Base-by-base conservation (phyloP, 1,284 basidiomycete genomes). In the Phenoliferia sp. region DNA sequence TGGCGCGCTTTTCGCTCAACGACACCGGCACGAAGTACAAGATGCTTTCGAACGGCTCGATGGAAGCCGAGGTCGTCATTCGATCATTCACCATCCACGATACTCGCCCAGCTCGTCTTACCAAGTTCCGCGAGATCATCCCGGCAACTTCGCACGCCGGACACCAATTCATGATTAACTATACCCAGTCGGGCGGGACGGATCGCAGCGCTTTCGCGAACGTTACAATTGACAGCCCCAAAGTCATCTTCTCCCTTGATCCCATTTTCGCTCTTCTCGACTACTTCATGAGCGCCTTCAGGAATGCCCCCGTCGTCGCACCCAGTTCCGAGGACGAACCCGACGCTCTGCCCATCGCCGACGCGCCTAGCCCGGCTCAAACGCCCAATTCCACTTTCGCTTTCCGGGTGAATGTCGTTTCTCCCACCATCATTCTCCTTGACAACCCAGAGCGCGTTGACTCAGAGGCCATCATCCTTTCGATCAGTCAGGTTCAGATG, bases 101-200 rank as follows among this genome's bases (percentile, higher is more conserved):
- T 77, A 98, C 89, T 5, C 84, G 90, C 59, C 85, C 89, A 0
- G 90, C 91, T 9, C 84, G 83, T 65, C 76, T 76, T 22, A 90
- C 92, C 26, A 90, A 87, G 76, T 98, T 95, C 82, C 85, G 95
- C 59, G 95, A 99, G 78, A 94, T 99, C 67, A 90, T 99, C 68
- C 96, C 96, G 1, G 88, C 92, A 17, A 89, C 92, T 34, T 84
- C 88, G 69, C 92, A 97, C 76, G 61, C 66, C 34, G 71, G 93
- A 34, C 93, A 97, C 74, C 96, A 95, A 70, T 90, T 99, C 77
- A 97, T 97, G 90, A 79, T 98, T 57, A 85, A 94, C 65, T 98
- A 92, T 78, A 90, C 92, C 3, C 85, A 85, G 73, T 85, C 92
- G 9, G 78, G 80, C 31, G 85, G 86, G 2, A 63, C 77, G 3